Evolutionary conservation across 768 basidiomycete genomes (phyloP).

Genomic region (Suillus variegatus): DNA sequence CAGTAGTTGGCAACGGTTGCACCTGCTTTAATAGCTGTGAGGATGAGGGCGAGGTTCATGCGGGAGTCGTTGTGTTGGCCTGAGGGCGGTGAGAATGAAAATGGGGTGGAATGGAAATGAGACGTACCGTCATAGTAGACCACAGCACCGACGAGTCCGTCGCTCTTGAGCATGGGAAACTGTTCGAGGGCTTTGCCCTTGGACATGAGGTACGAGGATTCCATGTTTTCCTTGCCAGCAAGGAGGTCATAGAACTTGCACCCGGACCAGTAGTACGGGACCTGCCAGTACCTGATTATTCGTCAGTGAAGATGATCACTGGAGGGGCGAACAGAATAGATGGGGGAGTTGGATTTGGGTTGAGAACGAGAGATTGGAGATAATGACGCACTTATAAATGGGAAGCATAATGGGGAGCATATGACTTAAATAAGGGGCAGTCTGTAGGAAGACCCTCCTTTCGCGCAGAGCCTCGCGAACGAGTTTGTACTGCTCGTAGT

Average conservation of each 20-base stretch:
- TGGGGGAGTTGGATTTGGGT: not conserved
- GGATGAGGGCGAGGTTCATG: conserved; percentile 95
- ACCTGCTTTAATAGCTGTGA: conserved; percentile 93
- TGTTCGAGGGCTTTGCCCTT: conserved; percentile 91
- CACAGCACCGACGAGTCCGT: conserved; percentile 90
- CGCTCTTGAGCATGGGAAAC: conserved; percentile 94
- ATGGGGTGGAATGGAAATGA: not conserved
- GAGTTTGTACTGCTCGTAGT: conserved; percentile 96
- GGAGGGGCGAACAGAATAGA: not conserved
- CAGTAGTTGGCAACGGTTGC: conserved; percentile 88
- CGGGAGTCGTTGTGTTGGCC: conserved; percentile 98
- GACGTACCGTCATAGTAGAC: conserved; percentile 93
- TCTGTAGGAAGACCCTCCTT: conserved; percentile 90
- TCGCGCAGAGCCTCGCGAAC: conserved; percentile 95
- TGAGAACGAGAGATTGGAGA: not conserved
- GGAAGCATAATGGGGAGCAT: conserved; percentile 99
- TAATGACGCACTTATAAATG: conserved; percentile 74
- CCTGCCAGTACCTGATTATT: conserved; percentile 80
- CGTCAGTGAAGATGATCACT: conserved; percentile 8
- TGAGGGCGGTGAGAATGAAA: conserved; percentile 27
- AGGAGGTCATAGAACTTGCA: conserved; percentile 96
- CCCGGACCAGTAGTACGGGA: conserved; percentile 94
- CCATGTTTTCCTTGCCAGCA: conserved; percentile 97
- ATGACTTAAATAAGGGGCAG: conserved; percentile 87
- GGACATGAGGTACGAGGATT: conserved; percentile 91